These are phyloP conservation scores for Tetracentron sinense DNA, from an alignment of 164 flowering plant genomes.

Conservation along the genomic window DNA sequence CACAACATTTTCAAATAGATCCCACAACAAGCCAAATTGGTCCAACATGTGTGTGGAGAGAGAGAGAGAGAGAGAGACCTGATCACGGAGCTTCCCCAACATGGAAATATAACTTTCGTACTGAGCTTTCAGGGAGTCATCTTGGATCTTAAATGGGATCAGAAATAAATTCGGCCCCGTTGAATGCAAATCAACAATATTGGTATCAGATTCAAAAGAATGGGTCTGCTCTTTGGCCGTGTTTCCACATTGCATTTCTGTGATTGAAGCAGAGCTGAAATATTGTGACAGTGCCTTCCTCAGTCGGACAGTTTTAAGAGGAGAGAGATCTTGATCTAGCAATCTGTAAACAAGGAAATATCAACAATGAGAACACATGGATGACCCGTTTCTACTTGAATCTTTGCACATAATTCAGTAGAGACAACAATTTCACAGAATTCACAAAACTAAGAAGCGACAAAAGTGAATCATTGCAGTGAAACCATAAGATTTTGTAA, in stretches of 20 bases:
- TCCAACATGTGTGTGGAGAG: neutral
- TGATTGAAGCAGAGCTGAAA: slow-evolving; percentile 57
- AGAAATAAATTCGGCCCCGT: slow-evolving; percentile 32
- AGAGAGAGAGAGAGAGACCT: slow-evolving; percentile 42
- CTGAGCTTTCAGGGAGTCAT: slow-evolving; percentile 38
- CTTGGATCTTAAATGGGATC: slow-evolving; percentile 53
- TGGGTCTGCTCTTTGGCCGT: slow-evolving; percentile 8
- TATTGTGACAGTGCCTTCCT: slow-evolving; percentile 50
- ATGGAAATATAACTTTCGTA: slow-evolving; percentile 45
- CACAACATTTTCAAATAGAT: neutral
- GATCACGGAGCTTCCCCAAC: slow-evolving; percentile 62
- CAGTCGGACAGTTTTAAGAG: slow-evolving; percentile 29
- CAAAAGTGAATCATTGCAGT: no score
- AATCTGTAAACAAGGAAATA: slow-evolving; percentile 34
- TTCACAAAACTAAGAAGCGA: no score
- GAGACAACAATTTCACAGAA: neutral
- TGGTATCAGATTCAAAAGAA: slow-evolving; percentile 17
- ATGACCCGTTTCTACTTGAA: neutral
- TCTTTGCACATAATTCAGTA: neutral
- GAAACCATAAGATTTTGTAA: no score
- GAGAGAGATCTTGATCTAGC: slow-evolving; percentile 44
- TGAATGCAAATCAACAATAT: slow-evolving; percentile 19
- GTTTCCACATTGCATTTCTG: slow-evolving; percentile 24
- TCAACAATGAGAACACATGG: slow-evolving; percentile 2
- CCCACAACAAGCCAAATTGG: neutral